Evolutionary conservation across 768 basidiomycete species (phyloP).

Genomic region (Amanita thiersii): DNA sequence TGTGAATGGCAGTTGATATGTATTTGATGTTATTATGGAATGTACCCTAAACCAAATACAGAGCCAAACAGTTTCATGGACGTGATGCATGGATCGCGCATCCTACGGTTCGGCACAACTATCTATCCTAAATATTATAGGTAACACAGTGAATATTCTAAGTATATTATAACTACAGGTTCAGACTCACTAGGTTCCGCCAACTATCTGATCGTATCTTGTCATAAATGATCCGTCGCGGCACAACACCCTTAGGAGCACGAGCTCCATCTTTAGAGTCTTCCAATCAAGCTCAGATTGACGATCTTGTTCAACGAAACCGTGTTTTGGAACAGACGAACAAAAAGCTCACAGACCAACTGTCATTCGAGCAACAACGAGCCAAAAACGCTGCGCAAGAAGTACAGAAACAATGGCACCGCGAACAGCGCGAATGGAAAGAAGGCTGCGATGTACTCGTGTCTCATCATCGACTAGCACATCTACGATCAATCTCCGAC

Average conservation of each 20-base stretch:
- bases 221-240: slow-evolving; percentile 13
- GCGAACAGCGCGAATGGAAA: slow-evolving; percentile 50
- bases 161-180: too few species aligned
- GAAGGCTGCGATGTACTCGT: slow-evolving; percentile 57
- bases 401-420: slow-evolving; percentile 41
- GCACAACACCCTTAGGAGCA: slow-evolving; percentile 16
- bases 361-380: slow-evolving; percentile 33
- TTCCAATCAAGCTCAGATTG: slow-evolving; percentile 60
- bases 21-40: too few species aligned
- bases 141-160: too few species aligned
- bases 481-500: slow-evolving; percentile 45
- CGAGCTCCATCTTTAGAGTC: slow-evolving; percentile 41
- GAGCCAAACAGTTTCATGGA: too few species aligned
- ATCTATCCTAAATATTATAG: too few species aligned
- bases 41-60: too few species aligned
- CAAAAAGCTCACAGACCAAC: slow-evolving; percentile 44
- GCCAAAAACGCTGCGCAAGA: slow-evolving; percentile 31
- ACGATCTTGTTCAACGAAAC: slow-evolving; percentile 64
- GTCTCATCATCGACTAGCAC: slow-evolving; percentile 55
- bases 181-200: too few species aligned
- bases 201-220: too few species aligned
- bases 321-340: slow-evolving; percentile 55
- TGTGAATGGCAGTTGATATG: too few species aligned
- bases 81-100: too few species aligned
- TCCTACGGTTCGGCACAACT: too few species aligned